Conservation (phyloP, 2,329 filamentous ascomycete species). For the Paraphoma sp. region DNA sequence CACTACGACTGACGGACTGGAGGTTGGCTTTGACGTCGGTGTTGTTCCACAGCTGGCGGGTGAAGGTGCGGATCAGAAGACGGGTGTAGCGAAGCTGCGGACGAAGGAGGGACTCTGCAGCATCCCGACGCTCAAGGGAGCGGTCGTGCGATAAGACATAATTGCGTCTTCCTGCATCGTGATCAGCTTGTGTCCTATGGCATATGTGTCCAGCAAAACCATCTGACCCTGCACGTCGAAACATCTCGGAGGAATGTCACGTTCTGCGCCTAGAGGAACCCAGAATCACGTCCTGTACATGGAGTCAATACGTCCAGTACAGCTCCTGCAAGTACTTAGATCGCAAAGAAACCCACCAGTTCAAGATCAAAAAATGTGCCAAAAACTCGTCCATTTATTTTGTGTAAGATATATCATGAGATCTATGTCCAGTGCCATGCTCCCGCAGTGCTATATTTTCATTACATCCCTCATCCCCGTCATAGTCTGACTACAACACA, state of each 20-base stretch:
- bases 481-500: neutral
- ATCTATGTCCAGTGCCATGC: neutral
- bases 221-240: neutral
- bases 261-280: neutral
- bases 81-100: conserved; percentile 67
- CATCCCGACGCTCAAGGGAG: conserved; percentile 80
- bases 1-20: conserved; percentile 80
- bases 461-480: neutral
- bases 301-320: no score
- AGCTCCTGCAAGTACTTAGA: no score
- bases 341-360: neutral
- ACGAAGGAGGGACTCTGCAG: conserved; percentile 84
- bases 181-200: neutral
- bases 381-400: neutral
- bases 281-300: neutral
- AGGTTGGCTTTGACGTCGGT: conserved; percentile 85
- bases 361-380: neutral
- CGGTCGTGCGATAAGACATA: conserved; percentile 73
- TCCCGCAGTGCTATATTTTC: neutral
- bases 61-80: conserved; percentile 65
- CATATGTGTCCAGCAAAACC: no score
- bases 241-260: neutral
- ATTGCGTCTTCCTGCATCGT: neutral
- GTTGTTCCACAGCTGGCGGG: conserved; percentile 79
- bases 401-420: neutral